A percentile compares a stretch with the other conserved stretches of the same genome.
These are phyloP conservation scores for Zarea fungicola DNA, from an alignment of 2,329 filamentous ascomycete species.

Conservation along the genomic window DNA sequence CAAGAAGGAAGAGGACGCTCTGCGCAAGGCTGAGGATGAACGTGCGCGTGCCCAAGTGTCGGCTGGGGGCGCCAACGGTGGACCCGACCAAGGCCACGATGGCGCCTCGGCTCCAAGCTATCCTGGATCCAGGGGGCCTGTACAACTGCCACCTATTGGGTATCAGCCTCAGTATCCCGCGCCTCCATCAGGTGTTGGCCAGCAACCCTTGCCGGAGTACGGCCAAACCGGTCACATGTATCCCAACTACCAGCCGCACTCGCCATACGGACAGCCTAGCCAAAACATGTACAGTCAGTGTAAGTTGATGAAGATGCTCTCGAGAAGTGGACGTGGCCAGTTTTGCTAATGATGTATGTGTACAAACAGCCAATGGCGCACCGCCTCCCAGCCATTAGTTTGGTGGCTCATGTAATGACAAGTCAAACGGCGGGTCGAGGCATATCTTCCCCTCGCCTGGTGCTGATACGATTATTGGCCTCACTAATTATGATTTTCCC, in stretches of 20 bases:
- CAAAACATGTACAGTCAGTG: constrained; percentile 51
- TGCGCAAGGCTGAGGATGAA: constrained; percentile 87
- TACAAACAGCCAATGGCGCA: constrained; percentile 16
- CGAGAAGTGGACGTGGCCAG: too few relatives aligned
- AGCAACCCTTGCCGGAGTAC: constrained; percentile 47
- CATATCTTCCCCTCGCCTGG: not conserved
- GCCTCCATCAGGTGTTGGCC: constrained; percentile 41
- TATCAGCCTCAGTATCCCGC: constrained; percentile 60
- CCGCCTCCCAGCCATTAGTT: constrained; percentile 9
- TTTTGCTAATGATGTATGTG: not conserved
- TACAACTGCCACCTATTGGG: constrained; percentile 63
- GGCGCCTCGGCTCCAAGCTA: constrained; percentile 37
- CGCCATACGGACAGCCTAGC: constrained; percentile 44
- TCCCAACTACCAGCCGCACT: constrained; percentile 44
- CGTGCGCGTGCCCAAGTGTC: constrained; percentile 49
- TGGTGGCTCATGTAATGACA: not conserved
- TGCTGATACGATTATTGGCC: not conserved
- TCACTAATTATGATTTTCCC: not conserved
- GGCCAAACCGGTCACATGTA: constrained; percentile 39
- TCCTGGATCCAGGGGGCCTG: constrained; percentile 42
- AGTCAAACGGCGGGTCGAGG: not conserved
- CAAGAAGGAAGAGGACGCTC: constrained; percentile 96
- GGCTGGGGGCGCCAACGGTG: not conserved
- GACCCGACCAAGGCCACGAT: constrained; percentile 18
- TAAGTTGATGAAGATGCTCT: constrained; percentile 16